A percentile compares a stretch with the other conserved stretches of the same genome.
phyloP scores from a whole-genome alignment of 495 filamentous ascomycete species.

The Darksidea phi region DNA sequence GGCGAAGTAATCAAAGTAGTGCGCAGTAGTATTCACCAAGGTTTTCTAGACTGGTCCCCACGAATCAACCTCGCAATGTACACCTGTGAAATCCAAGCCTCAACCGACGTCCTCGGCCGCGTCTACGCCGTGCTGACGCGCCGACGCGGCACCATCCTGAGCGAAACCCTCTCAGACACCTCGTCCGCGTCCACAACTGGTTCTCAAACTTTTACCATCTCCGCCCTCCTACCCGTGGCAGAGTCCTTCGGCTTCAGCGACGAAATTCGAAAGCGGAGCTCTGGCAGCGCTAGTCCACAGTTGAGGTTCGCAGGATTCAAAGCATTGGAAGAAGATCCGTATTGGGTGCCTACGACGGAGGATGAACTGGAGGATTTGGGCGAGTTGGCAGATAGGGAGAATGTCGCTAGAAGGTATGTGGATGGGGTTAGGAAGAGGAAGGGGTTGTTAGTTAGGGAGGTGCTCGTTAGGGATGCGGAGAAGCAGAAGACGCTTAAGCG shows the following conservation, averaged over 20 bases:
- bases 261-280: slow-evolving; percentile 92
- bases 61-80: slow-evolving; percentile 97
- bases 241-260: slow-evolving; percentile 95
- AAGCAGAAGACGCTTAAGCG: slow-evolving; percentile 99
- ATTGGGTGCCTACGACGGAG: slow-evolving; percentile 95
- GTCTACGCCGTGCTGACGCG: slow-evolving; percentile 93
- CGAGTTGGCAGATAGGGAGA: slow-evolving; percentile 87
- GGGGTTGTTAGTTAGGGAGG: slow-evolving; percentile 77
- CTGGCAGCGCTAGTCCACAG: slow-evolving; percentile 85
- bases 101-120: slow-evolving; percentile 88
- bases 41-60: slow-evolving; percentile 93
- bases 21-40: slow-evolving; percentile 78
- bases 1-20: slow-evolving; percentile 88
- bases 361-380: slow-evolving; percentile 96
- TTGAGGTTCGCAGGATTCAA: slow-evolving; percentile 91
- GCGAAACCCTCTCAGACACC: slow-evolving; percentile 81
- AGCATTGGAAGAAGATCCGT: slow-evolving; percentile 86
- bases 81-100: slow-evolving; percentile 93
- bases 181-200: slow-evolving; percentile 49
- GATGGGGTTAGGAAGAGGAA: slow-evolving; percentile 81
- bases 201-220: slow-evolving; percentile 92
- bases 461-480: slow-evolving; percentile 82
- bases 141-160: slow-evolving; percentile 83
- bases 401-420: slow-evolving; percentile 94
- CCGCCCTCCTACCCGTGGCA: slow-evolving; percentile 80